These are phyloP conservation scores for Aegilops sharonensis DNA, from an alignment of 176 grass and related monocot species.

Conservation along the genomic window DNA sequence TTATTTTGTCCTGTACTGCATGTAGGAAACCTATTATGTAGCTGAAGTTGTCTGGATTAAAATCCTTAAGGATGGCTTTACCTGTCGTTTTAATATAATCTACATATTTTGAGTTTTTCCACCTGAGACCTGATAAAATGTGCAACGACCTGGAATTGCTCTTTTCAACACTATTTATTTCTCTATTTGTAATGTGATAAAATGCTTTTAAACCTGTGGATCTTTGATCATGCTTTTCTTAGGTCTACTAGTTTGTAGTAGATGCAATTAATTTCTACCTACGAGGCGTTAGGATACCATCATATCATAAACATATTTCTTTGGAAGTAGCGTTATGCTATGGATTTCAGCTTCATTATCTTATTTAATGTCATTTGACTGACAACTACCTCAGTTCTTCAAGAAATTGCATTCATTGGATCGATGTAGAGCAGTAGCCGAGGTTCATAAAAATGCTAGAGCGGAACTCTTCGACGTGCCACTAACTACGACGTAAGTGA, in stretches of 20 bases:
- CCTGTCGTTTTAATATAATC: background rate
- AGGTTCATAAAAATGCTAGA: conserved; percentile 19
- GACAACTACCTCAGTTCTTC: background rate
- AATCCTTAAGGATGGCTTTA: background rate
- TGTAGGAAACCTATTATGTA: background rate
- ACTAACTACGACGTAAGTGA: background rate
- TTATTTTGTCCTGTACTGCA: conserved; percentile 12
- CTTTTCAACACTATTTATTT: background rate
- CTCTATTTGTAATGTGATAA: background rate
- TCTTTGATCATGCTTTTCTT: conserved; percentile 17
- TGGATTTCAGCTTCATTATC: conserved; percentile 20
- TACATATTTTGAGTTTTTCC: background rate
- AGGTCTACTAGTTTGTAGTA: background rate
- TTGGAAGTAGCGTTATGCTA: conserved; percentile 16
- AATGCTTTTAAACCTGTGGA: background rate
- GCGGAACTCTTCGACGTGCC: background rate
- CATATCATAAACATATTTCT: background rate
- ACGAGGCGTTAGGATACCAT: background rate
- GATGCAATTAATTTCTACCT: conserved; percentile 4
- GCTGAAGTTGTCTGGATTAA: conserved; percentile 24
- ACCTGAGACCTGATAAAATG: background rate
- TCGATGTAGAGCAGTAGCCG: background rate
- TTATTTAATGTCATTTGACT: conserved; percentile 19
- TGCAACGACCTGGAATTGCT: background rate
- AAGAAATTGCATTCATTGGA: conserved; percentile 1